phyloP scores from a whole-genome alignment of 208 protist genomes.

The Leishmania lainsoni region DNA sequence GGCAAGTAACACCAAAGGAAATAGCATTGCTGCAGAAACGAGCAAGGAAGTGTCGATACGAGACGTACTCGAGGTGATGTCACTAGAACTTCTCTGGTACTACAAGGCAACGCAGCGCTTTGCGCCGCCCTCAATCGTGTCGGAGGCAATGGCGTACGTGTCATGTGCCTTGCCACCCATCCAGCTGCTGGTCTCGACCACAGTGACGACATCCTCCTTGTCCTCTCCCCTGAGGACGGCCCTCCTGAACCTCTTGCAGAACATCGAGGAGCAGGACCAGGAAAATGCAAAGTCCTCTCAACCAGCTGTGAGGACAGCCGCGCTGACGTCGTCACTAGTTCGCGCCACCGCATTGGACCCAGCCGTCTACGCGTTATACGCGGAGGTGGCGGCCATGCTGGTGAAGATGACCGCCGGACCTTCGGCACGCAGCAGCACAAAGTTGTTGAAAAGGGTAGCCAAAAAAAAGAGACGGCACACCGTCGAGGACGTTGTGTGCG shows the following conservation, averaged over 20 bases:
- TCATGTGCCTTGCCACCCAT: slow-evolving; percentile 29
- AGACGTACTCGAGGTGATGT: slow-evolving; percentile 25
- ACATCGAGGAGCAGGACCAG: slow-evolving; percentile 23
- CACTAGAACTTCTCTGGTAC: slow-evolving; percentile 21
- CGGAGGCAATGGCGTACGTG: slow-evolving; percentile 26
- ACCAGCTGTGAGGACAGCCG: not conserved
- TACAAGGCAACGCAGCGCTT: slow-evolving; percentile 12
- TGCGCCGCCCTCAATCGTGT: not conserved
- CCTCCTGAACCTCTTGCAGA: slow-evolving; percentile 28
- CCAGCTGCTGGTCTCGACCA: slow-evolving; percentile 23
- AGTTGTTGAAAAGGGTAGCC: slow-evolving; percentile 1
- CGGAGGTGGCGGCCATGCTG: slow-evolving; percentile 60
- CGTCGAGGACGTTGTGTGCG: not conserved
- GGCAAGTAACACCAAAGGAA: not conserved
- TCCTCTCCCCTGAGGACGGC: slow-evolving; percentile 21
- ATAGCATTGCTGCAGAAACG: not conserved
- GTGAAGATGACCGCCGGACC: slow-evolving; percentile 39
- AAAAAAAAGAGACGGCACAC: slow-evolving; percentile 14
- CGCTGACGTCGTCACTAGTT: not conserved
- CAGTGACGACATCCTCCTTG: not conserved
- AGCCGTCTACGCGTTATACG: slow-evolving; percentile 60
- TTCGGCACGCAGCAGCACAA: slow-evolving; percentile 1
- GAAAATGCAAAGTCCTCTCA: not conserved
- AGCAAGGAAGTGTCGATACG: slow-evolving; percentile 6
- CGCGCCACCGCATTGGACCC: slow-evolving; percentile 17